Evolutionary conservation across 1,284 basidiomycete species (phyloP), one percentile per base, ranked within the genome.

Genomic region (Austroboletus niveus): DNA sequence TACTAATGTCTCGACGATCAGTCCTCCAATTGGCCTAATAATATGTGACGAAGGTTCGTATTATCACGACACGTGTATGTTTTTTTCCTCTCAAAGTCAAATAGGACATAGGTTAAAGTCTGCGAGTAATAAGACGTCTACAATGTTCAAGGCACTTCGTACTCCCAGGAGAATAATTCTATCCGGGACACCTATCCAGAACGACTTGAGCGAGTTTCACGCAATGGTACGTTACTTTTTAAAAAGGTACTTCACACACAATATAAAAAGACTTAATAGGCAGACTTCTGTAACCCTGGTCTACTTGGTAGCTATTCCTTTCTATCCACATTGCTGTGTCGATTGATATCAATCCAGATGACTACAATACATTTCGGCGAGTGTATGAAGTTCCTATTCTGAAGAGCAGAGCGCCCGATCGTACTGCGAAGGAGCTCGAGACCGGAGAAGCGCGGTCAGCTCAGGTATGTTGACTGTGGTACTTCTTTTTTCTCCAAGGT

Each of bases 161-260:
- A 93, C 91, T 2, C 78, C 78, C 5, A 77, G 91, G 24, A 76
- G 92, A 41, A 80, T 94, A 53, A 96, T 99, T 47, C 76, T 99
- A 4, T 96, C 95, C 0, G 97, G 97, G 17, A 99, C 97, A 2
- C 97, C 97, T 1, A 93, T 99, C 42, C 93, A 99, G 70, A 99
- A 99, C 69, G 93, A 98, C 66, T 75, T 99, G 17, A 79, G 88
- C 52, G 97, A 99, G 69, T 97, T 97, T 65, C 95, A 95, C 71
- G 82, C 94, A 5, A 98, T 98, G 94, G 92, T 92, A 52, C 48
- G 77, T 59, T 43, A 29, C 14, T 39, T 15, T 45, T 41, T 14
- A 17, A 8, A 10, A 53, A 48, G 39, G 51, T 2, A 45, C 48
- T 30, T 42, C 45, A 41, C 42, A 38, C 15, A 12, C 48, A 31